Percentiles rank a stretch among this genome's conserved stretches.
These are phyloP conservation scores for Cutaneotrichosporon spelunceum DNA, from an alignment of 1,284 basidiomycete species.

Conservation along the genomic window DNA sequence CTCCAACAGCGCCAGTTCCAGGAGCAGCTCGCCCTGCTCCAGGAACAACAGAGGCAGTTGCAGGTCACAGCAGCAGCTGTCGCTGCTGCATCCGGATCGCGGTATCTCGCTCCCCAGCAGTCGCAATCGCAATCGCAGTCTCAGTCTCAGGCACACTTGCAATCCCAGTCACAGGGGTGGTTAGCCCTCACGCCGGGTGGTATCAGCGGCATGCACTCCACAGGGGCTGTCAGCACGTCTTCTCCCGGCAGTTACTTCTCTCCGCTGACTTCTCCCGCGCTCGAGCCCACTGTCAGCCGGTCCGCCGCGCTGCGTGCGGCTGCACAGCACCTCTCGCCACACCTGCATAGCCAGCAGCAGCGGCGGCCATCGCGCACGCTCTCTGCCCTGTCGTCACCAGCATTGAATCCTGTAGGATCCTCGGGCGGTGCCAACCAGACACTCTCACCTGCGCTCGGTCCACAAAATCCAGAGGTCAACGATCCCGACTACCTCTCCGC, in stretches of 20 bases:
- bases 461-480: conserved; percentile 36
- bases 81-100: conserved; percentile 30
- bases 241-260: conserved; percentile 55
- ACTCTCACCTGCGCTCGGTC: conserved; percentile 44
- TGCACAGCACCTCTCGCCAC: conserved; percentile 26
- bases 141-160: no score
- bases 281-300: conserved; percentile 50
- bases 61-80: conserved; percentile 45
- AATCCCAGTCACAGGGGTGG: conserved; percentile 14
- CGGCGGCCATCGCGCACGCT: conserved; percentile 38
- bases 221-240: conserved; percentile 24
- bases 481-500: conserved; percentile 45
- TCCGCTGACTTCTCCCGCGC: conserved; percentile 59
- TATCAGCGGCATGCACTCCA: conserved; percentile 15
- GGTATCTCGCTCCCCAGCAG: conserved; percentile 23
- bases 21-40: conserved; percentile 42
- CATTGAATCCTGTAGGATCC: conserved; percentile 44
- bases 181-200: conserved; percentile 29
- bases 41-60: conserved; percentile 44
- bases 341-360: conserved; percentile 19
- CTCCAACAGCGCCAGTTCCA: conserved; percentile 48
- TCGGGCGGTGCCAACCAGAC: conserved; percentile 49
- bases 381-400: conserved; percentile 41
- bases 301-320: conserved; percentile 31
- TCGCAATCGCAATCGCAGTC: conserved; percentile 15